These are phyloP conservation scores for Teunomyces stri DNA, from an alignment of 805 yeast species.

Conservation along the genomic window DNA sequence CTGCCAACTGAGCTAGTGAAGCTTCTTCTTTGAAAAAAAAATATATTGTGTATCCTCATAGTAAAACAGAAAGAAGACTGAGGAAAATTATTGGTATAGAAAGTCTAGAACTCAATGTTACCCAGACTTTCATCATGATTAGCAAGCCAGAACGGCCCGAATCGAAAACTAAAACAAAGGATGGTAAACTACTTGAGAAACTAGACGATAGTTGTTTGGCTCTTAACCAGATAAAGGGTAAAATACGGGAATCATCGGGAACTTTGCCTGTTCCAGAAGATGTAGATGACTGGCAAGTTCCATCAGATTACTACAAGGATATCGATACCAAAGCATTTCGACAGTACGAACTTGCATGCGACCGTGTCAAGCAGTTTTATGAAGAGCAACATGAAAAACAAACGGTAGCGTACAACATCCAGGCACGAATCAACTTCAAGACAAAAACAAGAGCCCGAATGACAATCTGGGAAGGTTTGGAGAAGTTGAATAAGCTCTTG, in stretches of 20 bases:
- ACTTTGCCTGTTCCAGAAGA: not conserved
- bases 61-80: no score
- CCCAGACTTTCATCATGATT: not conserved
- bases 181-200: slow-evolving; percentile 12
- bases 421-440: slow-evolving; percentile 69
- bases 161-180: not conserved
- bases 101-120: not conserved
- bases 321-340: slow-evolving; percentile 48
- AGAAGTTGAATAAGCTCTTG: slow-evolving; percentile 55
- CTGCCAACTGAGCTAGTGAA: slow-evolving; percentile 22
- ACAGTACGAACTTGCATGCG: slow-evolving; percentile 68
- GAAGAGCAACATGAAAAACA: slow-evolving; percentile 67
- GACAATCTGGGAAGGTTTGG: slow-evolving; percentile 72
- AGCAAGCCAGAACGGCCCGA: not conserved
- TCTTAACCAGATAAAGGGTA: slow-evolving; percentile 16
- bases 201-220: slow-evolving; percentile 18
- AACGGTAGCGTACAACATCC: slow-evolving; percentile 69
- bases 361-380: slow-evolving; percentile 63
- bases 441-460: slow-evolving; percentile 63
- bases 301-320: slow-evolving; percentile 28
- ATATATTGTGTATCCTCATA: not conserved
- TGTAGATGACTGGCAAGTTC: slow-evolving; percentile 21
- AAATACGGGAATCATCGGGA: slow-evolving; percentile 3
- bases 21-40: slow-evolving; percentile 8
- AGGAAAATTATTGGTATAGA: not conserved